Evolutionary conservation across 352 stramenopile species (phyloP).

Genomic region (Phytophthora tubulina): DNA sequence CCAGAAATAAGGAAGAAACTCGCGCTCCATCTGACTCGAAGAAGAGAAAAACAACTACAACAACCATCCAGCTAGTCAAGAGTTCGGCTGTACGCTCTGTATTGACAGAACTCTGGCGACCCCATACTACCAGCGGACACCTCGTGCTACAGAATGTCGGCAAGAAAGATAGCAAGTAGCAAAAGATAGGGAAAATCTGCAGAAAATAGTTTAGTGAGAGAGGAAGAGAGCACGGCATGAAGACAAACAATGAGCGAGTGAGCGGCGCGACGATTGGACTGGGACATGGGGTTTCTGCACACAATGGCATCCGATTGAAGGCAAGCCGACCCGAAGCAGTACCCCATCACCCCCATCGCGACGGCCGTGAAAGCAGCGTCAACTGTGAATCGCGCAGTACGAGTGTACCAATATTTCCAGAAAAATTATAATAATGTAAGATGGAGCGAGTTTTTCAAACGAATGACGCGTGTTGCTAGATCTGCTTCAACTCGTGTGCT

Average conservation of each 20-base stretch:
- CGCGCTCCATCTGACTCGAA: slow-evolving; percentile 40
- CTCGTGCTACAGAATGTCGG: slow-evolving; percentile 47
- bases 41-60: slow-evolving; percentile 39
- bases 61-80: slow-evolving; percentile 32
- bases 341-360: slow-evolving; percentile 5
- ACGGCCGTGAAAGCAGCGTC: slow-evolving; percentile 33
- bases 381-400: slow-evolving; percentile 49
- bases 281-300: slow-evolving; percentile 5
- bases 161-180: slow-evolving; percentile 41
- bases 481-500: slow-evolving; percentile 14
- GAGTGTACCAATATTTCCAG: slow-evolving; percentile 44
- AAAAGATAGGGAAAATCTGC: slow-evolving; percentile 35
- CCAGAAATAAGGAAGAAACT: slow-evolving; percentile 36
- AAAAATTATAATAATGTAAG: slow-evolving; percentile 59
- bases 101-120: slow-evolving; percentile 26
- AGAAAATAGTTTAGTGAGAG: slow-evolving; percentile 34
- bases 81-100: slow-evolving; percentile 11
- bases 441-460: slow-evolving; percentile 52
- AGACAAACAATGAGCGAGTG: slow-evolving; percentile 44
- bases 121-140: slow-evolving; percentile 31
- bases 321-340: slow-evolving; percentile 14
- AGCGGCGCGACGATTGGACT: slow-evolving; percentile 27
- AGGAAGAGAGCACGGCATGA: slow-evolving; percentile 30
- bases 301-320: slow-evolving; percentile 37
- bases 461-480: slow-evolving; percentile 4